These are phyloP conservation scores for Plectosphaerella plurivora DNA, from an alignment of 2,329 filamentous ascomycete genomes.

Conservation along the genomic window DNA sequence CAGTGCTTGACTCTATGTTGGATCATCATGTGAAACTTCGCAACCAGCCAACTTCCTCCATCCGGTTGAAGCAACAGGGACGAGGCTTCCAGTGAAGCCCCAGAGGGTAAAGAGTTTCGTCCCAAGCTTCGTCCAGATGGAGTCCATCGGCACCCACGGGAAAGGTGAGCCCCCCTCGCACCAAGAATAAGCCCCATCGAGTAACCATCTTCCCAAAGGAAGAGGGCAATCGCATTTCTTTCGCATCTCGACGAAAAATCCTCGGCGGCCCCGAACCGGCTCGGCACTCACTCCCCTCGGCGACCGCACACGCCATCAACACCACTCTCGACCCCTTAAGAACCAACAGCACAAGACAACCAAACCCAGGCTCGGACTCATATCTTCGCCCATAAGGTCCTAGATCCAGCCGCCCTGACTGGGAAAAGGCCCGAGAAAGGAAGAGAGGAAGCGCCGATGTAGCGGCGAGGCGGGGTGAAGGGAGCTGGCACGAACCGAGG, in stretches of 20 bases:
- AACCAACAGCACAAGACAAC: conserved; percentile 10
- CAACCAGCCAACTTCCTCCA: neutral
- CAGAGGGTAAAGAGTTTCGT: conserved; percentile 21
- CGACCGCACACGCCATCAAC: conserved; percentile 21
- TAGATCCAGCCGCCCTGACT: conserved; percentile 12
- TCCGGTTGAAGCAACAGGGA: conserved; percentile 2
- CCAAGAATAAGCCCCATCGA: conserved; percentile 99
- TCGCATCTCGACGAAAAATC: conserved; percentile 85
- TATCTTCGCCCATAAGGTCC: conserved; percentile 78
- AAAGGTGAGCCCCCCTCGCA: conserved; percentile 70
- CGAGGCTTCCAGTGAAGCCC: conserved; percentile 36
- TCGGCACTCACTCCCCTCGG: conserved; percentile 20
- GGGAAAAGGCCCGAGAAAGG: conserved; percentile 2
- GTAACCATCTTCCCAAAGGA: conserved; percentile 61
- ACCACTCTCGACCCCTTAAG: conserved; percentile 6
- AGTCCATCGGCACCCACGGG: neutral
- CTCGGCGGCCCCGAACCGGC: conserved; percentile 38
- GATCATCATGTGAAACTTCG: conserved; percentile 67
- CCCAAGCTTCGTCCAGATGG: neutral
- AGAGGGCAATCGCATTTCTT: conserved; percentile 96
- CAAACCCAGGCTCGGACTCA: conserved; percentile 62
- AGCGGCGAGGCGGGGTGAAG: conserved; percentile 37
- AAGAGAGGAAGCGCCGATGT: conserved; percentile 31
- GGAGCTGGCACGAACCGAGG: conserved; percentile 32
- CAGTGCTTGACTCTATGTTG: conserved; percentile 99